Percentiles rank a stretch among this genome's conserved stretches.
Evolutionary conservation across 495 filamentous ascomycete species (phyloP).

Genomic region (Glarea lozoyensis): DNA sequence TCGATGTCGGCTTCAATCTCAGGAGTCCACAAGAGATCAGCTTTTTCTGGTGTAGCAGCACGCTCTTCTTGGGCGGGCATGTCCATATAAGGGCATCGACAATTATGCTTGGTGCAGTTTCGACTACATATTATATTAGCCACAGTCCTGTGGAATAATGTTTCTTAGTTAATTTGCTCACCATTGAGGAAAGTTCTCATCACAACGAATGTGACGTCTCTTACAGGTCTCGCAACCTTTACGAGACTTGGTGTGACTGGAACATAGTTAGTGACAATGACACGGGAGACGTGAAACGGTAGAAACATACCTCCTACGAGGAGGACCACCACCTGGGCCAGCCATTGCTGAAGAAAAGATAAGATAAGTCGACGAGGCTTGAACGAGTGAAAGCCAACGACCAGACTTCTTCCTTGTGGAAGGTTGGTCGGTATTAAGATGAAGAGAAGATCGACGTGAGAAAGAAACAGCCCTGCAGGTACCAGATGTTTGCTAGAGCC

Average conservation of each 20-base stretch:
- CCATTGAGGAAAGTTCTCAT: conserved; percentile 98
- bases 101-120: conserved; percentile 98
- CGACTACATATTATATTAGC: conserved; percentile 57
- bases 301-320: conserved; percentile 48
- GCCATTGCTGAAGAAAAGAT: conserved; percentile 43
- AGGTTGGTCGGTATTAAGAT: conserved; percentile 1
- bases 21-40: conserved; percentile 74
- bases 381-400: conserved; percentile 19
- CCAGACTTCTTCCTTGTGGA: conserved; percentile 10
- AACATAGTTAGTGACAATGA: conserved; percentile 13
- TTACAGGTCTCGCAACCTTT: conserved; percentile 98
- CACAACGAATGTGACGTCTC: conserved; percentile 92
- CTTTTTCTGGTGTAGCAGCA: conserved; percentile 55
- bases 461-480: conserved; percentile 12
- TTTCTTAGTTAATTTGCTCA: conserved; percentile 30
- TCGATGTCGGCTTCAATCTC: conserved; percentile 69
- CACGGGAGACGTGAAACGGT: conserved; percentile 11
- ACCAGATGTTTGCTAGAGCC: conserved; percentile 8
- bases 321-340: conserved; percentile 64
- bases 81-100: conserved; percentile 95
- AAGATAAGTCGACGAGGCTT: conserved; percentile 6
- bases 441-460: not conserved
- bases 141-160: conserved; percentile 22
- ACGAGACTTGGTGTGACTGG: conserved; percentile 92
- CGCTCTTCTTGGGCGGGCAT: conserved; percentile 56